Evolutionary conservation across 2,329 filamentous ascomycete genomes (phyloP), one percentile per base, ranked within the genome.

Genomic region (Aspergillus chevalieri): DNA sequence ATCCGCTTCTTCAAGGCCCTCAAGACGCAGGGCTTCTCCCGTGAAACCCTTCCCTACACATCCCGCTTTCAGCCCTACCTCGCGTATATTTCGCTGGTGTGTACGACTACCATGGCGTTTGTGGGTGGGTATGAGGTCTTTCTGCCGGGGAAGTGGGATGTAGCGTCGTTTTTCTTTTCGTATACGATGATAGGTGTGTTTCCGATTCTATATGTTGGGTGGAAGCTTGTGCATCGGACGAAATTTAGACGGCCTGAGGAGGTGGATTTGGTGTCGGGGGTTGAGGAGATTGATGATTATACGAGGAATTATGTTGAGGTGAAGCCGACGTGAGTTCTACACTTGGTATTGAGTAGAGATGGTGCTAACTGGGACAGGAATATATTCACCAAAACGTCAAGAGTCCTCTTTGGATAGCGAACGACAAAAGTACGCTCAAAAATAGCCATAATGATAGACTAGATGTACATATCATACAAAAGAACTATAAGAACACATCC

Each of bases 91-190:
- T 83, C 81, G 0, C 69, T 89, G 5, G 64, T 73, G 0, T 81
- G 79, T 22, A 86, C 83, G 1, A 79, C 80, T 44, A 66, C 86
- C 54, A 90, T 92, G 83, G 79, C 83, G 0, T 82, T 91, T 57
- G 82, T 90, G 1, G 82, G 85, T 7, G 87, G 87, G 0, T 92
- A 90, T 54, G 78, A 83, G 0, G 85, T 91, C 1, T 93, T 92
- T 59, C 65, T 91, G 43, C 83, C 85, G 0, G 76, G 75, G 3
- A 76, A 78, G 4, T 92, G 86, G 87, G 77, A 81, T 51, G 63
- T 86, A 0, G 78, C 84, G 6, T 82, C 79, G 6, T 93, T 92
- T 64, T 67, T 92, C 24, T 89, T 89, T 66, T 86, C 83, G 67
- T 91, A 91, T 66, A 82, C 83, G 44, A 89, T 88, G 77, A 79